A percentile compares a stretch with the other conserved stretches of the same genome.
Conservation (phyloP, 148 eudicot species). For the Amaranthus palmeri region DNA sequence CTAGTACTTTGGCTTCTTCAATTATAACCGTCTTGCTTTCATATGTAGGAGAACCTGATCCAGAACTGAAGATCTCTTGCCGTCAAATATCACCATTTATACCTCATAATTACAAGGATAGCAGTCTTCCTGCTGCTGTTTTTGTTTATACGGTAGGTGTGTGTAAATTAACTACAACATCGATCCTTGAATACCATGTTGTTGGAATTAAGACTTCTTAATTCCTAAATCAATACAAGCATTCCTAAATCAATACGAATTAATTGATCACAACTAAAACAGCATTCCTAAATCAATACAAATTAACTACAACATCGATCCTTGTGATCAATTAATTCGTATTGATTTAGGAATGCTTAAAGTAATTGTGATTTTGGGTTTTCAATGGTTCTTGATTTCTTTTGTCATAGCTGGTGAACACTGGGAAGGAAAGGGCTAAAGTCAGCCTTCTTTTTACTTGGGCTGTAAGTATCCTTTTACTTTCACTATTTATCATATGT, state of each 20-base stretch:
- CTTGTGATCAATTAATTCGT: neutral
- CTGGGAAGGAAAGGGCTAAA: slow-evolving; percentile 93
- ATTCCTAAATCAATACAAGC: too few species aligned
- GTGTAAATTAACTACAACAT: neutral
- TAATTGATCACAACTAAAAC: too few species aligned
- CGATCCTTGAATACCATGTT: neutral
- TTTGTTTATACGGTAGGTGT: slow-evolving; percentile 87
- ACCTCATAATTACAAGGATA: slow-evolving; percentile 92
- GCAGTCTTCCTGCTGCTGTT: slow-evolving; percentile 94
- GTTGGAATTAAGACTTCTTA: too few species aligned
- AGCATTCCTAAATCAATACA: too few species aligned
- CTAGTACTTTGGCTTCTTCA: neutral
- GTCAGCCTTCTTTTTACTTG: slow-evolving; percentile 94
- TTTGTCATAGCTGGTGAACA: slow-evolving; percentile 76
- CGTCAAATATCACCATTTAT: slow-evolving; percentile 97
- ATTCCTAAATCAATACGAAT: too few species aligned
- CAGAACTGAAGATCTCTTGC: slow-evolving; percentile 92
- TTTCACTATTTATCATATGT: neutral
- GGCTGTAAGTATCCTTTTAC: slow-evolving; percentile 69
- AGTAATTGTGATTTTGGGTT: neutral
- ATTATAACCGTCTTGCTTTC: neutral
- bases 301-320: neutral
- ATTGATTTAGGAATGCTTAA: neutral
- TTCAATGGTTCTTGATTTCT: slow-evolving; percentile 1
- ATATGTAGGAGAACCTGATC: slow-evolving; percentile 92